A percentile compares a stretch with the other conserved stretches of the same genome.
These are phyloP conservation scores for Kwoniella heveanensis DNA, from an alignment of 768 basidiomycete species.

Conservation along the genomic window DNA sequence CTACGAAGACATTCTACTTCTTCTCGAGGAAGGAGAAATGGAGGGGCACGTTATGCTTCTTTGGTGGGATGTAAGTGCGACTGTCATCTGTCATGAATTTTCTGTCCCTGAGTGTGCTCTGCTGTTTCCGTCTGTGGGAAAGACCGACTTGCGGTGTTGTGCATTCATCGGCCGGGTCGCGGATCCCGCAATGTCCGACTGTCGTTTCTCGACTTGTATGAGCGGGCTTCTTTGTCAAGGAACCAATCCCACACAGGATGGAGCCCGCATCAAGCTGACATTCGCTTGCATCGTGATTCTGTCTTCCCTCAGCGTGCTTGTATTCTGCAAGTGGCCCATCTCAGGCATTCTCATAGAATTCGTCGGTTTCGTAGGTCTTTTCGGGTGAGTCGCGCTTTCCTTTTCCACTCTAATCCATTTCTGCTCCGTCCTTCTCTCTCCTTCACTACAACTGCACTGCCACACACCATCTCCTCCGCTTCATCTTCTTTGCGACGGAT, in stretches of 20 bases:
- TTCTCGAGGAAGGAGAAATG: slow-evolving; percentile 94
- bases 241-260: too few relatives aligned
- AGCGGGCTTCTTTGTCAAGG: too few relatives aligned
- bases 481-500: too few relatives aligned
- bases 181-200: too few relatives aligned
- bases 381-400: slow-evolving; percentile 68
- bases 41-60: slow-evolving; percentile 64
- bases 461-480: too few relatives aligned
- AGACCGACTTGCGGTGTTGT: too few relatives aligned
- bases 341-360: slow-evolving; percentile 90
- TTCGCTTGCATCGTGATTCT: neutral
- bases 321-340: slow-evolving; percentile 94
- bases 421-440: neutral
- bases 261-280: neutral
- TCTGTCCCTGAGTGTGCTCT: too few relatives aligned
- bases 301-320: slow-evolving; percentile 66
- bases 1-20: slow-evolving; percentile 96
- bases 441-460: too few relatives aligned
- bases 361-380: slow-evolving; percentile 95
- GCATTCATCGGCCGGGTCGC: too few relatives aligned
- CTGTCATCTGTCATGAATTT: too few relatives aligned
- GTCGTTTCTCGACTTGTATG: too few relatives aligned
- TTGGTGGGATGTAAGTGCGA: slow-evolving; percentile 53
- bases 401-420: neutral
- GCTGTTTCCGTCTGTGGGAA: too few relatives aligned